phyloP scores from a whole-genome alignment of 2,329 filamentous ascomycete genomes.

The Phoma sp. region DNA sequence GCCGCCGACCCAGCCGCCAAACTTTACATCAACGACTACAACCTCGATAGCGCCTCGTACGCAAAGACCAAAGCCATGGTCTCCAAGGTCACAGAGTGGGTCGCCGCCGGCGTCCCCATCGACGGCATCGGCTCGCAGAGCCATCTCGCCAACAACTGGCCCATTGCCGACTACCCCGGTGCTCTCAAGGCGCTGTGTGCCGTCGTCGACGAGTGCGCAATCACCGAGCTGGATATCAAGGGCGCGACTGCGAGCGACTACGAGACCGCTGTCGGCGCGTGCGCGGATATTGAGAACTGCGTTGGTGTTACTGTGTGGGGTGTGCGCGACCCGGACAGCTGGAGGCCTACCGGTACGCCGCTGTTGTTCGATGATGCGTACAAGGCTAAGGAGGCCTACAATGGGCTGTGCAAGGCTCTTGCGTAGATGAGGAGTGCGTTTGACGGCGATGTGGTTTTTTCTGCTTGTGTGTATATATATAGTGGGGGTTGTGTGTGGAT shows the following conservation, averaged over 20 bases:
- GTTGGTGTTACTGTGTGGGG: slow-evolving; percentile 71
- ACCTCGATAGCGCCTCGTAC: slow-evolving; percentile 65
- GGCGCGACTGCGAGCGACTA: slow-evolving; percentile 64
- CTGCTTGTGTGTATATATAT: not conserved
- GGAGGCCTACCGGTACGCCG: slow-evolving; percentile 48
- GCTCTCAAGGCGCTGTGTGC: slow-evolving; percentile 62
- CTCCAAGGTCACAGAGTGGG: slow-evolving; percentile 67
- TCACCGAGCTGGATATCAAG: slow-evolving; percentile 73
- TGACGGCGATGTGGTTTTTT: not conserved
- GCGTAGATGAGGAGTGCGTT: not conserved
- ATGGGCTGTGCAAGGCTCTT: slow-evolving; percentile 21
- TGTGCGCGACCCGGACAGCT: slow-evolving; percentile 52
- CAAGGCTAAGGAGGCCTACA: slow-evolving; percentile 52
- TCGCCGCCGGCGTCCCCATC: slow-evolving; percentile 66
- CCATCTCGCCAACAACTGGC: slow-evolving; percentile 57
- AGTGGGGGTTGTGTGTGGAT: not conserved
- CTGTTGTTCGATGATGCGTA: slow-evolving; percentile 53
- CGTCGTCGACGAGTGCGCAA: slow-evolving; percentile 63
- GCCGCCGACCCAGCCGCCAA: slow-evolving; percentile 70
- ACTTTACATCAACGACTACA: slow-evolving; percentile 77
- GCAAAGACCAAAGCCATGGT: slow-evolving; percentile 66
- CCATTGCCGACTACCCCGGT: slow-evolving; percentile 53
- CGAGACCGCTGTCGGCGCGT: slow-evolving; percentile 60
- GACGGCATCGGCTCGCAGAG: slow-evolving; percentile 69
- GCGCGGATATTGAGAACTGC: slow-evolving; percentile 64